phyloP scores from a whole-genome alignment of 2,329 filamentous ascomycete genomes.

The Tolypocladium guangdongense region DNA sequence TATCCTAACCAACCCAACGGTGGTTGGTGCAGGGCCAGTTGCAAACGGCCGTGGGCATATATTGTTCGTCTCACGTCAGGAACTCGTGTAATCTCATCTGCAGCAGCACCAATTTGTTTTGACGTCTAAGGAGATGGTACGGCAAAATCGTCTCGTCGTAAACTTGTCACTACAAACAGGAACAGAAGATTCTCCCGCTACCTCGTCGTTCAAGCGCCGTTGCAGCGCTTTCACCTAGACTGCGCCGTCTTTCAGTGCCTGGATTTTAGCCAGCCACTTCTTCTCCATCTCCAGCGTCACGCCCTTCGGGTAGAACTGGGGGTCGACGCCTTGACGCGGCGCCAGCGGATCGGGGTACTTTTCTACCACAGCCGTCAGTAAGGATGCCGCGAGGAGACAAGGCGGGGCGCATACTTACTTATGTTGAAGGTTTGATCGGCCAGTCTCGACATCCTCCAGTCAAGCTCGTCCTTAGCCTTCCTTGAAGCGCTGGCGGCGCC shows the following conservation, averaged over 20 bases:
- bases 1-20: not conserved
- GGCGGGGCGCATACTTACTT: slow-evolving; percentile 14
- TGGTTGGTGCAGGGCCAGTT: not conserved
- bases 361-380: slow-evolving; percentile 12
- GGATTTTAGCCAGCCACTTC: slow-evolving; percentile 24
- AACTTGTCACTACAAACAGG: not conserved
- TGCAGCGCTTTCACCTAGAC: not conserved
- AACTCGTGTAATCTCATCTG: not conserved
- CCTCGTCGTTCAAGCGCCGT: not conserved
- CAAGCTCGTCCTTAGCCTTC: slow-evolving; percentile 33
- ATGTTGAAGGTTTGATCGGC: slow-evolving; percentile 35
- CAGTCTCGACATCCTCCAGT: slow-evolving; percentile 25
- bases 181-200: not conserved
- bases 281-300: slow-evolving; percentile 31
- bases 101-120: not conserved
- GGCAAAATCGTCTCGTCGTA: not conserved
- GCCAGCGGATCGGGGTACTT: slow-evolving; percentile 37
- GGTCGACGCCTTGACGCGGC: slow-evolving; percentile 20
- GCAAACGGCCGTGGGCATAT: not conserved
- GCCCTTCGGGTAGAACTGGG: slow-evolving; percentile 24
- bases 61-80: not conserved
- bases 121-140: not conserved
- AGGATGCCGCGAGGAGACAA: not conserved
- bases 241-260: slow-evolving; percentile 2
- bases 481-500: slow-evolving; percentile 17